These are phyloP conservation scores for Dittrichia graveolens DNA, from an alignment of 129 eudicot genomes.

Conservation along the genomic window DNA sequence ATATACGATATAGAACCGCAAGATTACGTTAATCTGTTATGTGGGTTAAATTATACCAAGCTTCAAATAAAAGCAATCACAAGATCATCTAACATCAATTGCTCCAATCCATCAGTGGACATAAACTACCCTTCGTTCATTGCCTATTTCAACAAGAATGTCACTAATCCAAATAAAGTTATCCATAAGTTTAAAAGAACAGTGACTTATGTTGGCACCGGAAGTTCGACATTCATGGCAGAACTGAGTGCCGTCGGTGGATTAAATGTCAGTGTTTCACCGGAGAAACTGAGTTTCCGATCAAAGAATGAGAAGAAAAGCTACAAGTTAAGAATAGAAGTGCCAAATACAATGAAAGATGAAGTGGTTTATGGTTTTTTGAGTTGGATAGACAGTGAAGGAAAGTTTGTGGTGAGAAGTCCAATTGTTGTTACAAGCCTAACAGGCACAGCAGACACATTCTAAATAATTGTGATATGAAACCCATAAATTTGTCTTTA, in stretches of 20 bases:
- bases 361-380: conserved; percentile 46
- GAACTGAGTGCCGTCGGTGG: conserved; percentile 41
- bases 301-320: conserved; percentile 63
- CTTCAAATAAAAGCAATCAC: conserved; percentile 59
- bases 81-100: conserved; percentile 39
- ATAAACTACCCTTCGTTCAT: conserved; percentile 84
- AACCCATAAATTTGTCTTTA: conserved; percentile 21
- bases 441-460: conserved; percentile 19
- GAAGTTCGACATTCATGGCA: conserved; percentile 40
- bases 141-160: conserved; percentile 46
- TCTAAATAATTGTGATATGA: conserved; percentile 17
- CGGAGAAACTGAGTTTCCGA: conserved; percentile 46
- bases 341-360: conserved; percentile 33
- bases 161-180: conserved; percentile 6
- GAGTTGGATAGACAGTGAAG: conserved; percentile 57
- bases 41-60: conserved; percentile 55
- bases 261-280: conserved; percentile 50
- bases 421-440: conserved; percentile 67
- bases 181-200: conserved; percentile 50
- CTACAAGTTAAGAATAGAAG: conserved; percentile 59
- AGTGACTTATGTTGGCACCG: conserved; percentile 59
- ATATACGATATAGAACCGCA: conserved; percentile 46
- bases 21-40: conserved; percentile 63
- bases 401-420: conserved; percentile 59
- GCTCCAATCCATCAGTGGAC: conserved; percentile 64